Conservation (phyloP, 768 basidiomycete genomes). For the Suillus occidentalis region DNA sequence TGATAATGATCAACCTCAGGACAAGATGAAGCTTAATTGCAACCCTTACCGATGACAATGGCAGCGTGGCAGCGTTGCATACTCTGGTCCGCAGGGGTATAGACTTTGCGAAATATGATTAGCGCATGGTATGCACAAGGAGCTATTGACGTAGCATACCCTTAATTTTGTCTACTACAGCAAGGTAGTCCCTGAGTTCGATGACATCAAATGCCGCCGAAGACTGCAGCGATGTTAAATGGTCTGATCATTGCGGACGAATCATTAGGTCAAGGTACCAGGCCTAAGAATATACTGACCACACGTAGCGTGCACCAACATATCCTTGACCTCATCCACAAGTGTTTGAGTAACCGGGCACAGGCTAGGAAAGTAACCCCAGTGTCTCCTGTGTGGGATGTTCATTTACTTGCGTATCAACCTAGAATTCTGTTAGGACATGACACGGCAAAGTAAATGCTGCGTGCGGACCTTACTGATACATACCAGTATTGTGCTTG, state of each 20-base stretch:
- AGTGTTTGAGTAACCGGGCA: not conserved
- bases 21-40: not conserved
- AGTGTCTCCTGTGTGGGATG: constrained; percentile 20
- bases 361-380: constrained; percentile 10
- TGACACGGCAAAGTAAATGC: not conserved
- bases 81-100: no score
- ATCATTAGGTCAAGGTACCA: not conserved
- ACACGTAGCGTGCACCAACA: not conserved
- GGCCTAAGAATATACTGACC: not conserved
- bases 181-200: constrained; percentile 5
- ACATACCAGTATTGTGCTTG: constrained; percentile 38
- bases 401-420: not conserved
- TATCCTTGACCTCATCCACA: constrained; percentile 3
- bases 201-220: not conserved
- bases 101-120: no score
- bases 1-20: not conserved
- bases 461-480: not conserved
- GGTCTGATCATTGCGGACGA: constrained; percentile 3
- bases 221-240: constrained; percentile 15
- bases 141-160: not conserved
- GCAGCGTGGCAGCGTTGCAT: not conserved
- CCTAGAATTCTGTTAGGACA: not conserved
- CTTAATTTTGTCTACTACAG: constrained; percentile 2
- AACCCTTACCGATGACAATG: constrained; percentile 4
- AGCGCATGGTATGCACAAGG: not conserved